Base-by-base conservation (phyloP, 2,329 filamentous ascomycete genomes). In the Scedosporium aurantiacum region DNA sequence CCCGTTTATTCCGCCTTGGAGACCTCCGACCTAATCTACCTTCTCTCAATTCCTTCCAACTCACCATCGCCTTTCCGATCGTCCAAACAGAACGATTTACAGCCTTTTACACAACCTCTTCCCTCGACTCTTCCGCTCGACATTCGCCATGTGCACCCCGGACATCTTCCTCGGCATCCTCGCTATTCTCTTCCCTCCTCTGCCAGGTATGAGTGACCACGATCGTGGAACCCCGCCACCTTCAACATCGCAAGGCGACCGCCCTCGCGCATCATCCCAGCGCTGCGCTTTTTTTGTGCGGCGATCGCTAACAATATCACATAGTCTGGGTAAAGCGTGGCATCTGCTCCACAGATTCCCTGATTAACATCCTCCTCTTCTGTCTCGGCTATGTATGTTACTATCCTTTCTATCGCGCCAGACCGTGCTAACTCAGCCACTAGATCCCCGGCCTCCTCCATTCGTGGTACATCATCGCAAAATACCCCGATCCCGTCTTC, bases 401-500 rank as follows among this genome's bases (percentile, higher is more conserved):
- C 28, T n/a, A 6, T 2, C 56, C n/a, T 16, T 40, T 40, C 10
- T 4, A 32, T 27, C n/a, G 5, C n/a, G 2, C 50, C 23, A 16
- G n/a, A 40, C 43, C 18, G 6, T n/a, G n/a, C 21, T 45, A 60
- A 60, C 27, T 25, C n/a, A 21, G 21, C 16, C 5, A 50, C 4
- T 66, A 81, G 78, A 75, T 97, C 63, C 93, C 93, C 21, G 93
- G 93, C 64, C 87, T 97, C 58, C 78, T 99, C 2, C 94, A 99
- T 78, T 85, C 92, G 65, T 97, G 94, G 93, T 99, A 97, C 81
- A 96, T 97, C 75, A 97, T 99, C 75, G 84, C 90, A 69, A 88
- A 90, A 71, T 90, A 88, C 73, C 94, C 94, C 63, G 93, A 97
- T 64, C 67, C 82, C 47, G 82, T 82, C 73, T 83, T 82, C 73